phyloP scores from a whole-genome alignment of 257 asterid species.

The Petunia secreta region DNA sequence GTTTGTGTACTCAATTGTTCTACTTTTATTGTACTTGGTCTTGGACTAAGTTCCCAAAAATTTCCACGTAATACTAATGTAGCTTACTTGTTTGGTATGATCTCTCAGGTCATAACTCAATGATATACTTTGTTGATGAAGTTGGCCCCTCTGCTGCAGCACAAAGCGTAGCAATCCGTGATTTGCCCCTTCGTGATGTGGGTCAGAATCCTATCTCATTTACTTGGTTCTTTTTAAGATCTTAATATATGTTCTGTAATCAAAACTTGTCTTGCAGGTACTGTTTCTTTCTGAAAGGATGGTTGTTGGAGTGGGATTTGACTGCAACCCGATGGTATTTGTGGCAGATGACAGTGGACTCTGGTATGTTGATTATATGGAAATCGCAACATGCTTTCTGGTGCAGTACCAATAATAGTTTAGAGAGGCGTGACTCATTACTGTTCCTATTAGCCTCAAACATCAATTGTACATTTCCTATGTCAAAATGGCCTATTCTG shows the following conservation, averaged over 20 bases:
- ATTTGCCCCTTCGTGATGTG: constrained; percentile 99
- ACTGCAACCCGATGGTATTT: constrained; percentile 94
- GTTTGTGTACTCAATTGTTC: neutral
- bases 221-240: constrained; percentile 25
- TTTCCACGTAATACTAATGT: constrained; percentile 27
- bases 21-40: neutral
- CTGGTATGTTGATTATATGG: constrained; percentile 61
- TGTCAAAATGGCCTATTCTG: neutral
- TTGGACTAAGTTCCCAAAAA: neutral
- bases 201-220: constrained; percentile 91
- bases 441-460: neutral
- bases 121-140: constrained; percentile 97
- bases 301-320: constrained; percentile 95
- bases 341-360: constrained; percentile 81
- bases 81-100: constrained; percentile 25
- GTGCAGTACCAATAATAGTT: neutral
- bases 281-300: constrained; percentile 85
- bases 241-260: constrained; percentile 33
- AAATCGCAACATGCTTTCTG: constrained; percentile 24
- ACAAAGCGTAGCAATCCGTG: constrained; percentile 91
- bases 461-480: neutral
- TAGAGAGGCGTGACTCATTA: neutral
- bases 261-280: constrained; percentile 54
- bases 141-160: constrained; percentile 96
- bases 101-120: constrained; percentile 88